Percentiles rank a stretch among this genome's conserved stretches.
Evolutionary conservation across 164 flowering plant genomes (phyloP).

Genomic region (Vitis vinifera): ASM3070453v1 NC_081810.1:8291501-8292000

Average conservation of each 20-base stretch:
- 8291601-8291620: conserved; percentile 48
- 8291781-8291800: neutral
- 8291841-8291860: conserved; percentile 11
- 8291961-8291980: conserved; percentile 22
- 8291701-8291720: neutral
- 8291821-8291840: neutral
- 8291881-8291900: conserved; percentile 2
- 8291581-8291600: conserved; percentile 39
- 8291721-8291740: neutral
- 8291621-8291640: conserved; percentile 34
- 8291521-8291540: neutral
- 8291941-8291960: conserved; percentile 19
- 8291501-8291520: neutral
- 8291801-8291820: neutral
- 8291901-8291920: conserved; percentile 8
- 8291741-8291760: neutral
- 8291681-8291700: neutral
- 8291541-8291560: neutral
- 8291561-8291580: conserved; percentile 21
- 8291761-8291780: conserved; percentile 8
- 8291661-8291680: conserved; percentile 8
- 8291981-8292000: too few relatives aligned
- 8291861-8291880: conserved; percentile 10
- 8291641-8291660: conserved; percentile 33
- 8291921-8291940: neutral